phyloP scores from a whole-genome alignment of 768 basidiomycete genomes.

The Agaricus sinodeliciosus region DNA sequence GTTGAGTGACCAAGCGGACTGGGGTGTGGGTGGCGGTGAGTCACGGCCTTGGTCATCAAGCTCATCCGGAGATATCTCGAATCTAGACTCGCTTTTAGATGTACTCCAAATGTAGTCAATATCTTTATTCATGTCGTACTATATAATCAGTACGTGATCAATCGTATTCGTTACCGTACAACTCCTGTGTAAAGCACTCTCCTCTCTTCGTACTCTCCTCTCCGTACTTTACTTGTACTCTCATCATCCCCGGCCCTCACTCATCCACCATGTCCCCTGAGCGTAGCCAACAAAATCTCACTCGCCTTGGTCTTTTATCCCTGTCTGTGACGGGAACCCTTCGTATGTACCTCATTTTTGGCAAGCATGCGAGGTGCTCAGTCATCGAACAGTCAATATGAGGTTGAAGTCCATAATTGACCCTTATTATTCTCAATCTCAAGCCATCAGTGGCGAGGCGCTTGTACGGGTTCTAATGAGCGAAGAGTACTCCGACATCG shows the following conservation, averaged over 20 bases:
- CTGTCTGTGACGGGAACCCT: conserved; percentile 8
- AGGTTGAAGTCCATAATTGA: conserved; percentile 8
- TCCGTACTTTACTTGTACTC: neutral
- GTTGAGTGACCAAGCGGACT: no score
- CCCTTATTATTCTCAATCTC: conserved; percentile 5
- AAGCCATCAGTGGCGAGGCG: conserved; percentile 5
- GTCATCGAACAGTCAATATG: neutral
- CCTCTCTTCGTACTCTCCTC: neutral
- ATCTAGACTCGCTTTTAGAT: no score
- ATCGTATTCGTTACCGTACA: no score
- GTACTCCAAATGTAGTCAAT: no score
- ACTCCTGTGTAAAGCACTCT: neutral
- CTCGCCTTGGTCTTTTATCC: conserved; percentile 6
- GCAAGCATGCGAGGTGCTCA: neutral
- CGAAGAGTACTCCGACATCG: conserved; percentile 7
- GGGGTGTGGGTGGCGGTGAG: no score
- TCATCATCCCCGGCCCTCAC: neutral
- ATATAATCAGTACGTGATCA: no score
- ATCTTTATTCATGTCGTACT: no score
- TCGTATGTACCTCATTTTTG: neutral
- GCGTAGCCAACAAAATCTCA: conserved; percentile 8
- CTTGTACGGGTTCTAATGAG: conserved; percentile 3
- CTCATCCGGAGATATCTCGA: no score
- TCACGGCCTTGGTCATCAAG: no score
- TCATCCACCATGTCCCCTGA: neutral